These are phyloP conservation scores for Aspergillus sp. DNA, from an alignment of 2,329 filamentous ascomycete genomes.

Conservation along the genomic window DNA sequence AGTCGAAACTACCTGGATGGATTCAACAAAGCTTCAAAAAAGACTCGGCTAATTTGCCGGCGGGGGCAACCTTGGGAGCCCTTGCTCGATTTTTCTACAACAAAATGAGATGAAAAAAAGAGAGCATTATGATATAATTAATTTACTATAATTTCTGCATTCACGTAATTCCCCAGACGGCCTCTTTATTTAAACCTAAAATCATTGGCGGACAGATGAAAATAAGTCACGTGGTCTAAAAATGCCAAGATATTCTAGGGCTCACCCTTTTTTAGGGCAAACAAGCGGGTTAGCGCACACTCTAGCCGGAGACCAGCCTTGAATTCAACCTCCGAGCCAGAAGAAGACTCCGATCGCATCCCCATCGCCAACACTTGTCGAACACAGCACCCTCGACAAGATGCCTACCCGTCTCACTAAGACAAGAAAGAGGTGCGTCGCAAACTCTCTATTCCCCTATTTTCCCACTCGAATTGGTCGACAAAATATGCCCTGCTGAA, in stretches of 20 bases:
- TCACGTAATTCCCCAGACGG: too few species aligned
- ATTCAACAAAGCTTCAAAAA: conserved; percentile 67
- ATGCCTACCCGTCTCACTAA: conserved; percentile 54
- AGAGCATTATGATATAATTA: not conserved
- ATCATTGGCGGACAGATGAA: not conserved
- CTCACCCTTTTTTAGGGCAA: conserved; percentile 35
- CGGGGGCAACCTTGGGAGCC: conserved; percentile 26
- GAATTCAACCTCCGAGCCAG: conserved; percentile 38
- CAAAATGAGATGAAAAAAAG: not conserved
- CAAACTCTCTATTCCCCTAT: conserved; percentile 19
- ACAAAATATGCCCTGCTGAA: not conserved
- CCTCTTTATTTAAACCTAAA: not conserved
- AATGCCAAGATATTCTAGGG: conserved; percentile 10
- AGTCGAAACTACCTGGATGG: conserved; percentile 82
- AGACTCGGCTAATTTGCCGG: conserved; percentile 22
- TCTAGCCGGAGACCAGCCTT: conserved; percentile 32
- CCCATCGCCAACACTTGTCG: conserved; percentile 43
- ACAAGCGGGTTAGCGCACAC: conserved; percentile 40
- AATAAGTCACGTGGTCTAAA: not conserved
- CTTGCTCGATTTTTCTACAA: conserved; percentile 35
- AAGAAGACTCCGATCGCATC: conserved; percentile 30
- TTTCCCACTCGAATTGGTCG: conserved; percentile 13
- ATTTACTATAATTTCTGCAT: not conserved
- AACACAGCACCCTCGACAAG: conserved; percentile 43
- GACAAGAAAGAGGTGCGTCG: conserved; percentile 51